These are phyloP conservation scores for Camellia oleifera DNA, from an alignment of 179 eudicot species.

Conservation along the genomic window DNA sequence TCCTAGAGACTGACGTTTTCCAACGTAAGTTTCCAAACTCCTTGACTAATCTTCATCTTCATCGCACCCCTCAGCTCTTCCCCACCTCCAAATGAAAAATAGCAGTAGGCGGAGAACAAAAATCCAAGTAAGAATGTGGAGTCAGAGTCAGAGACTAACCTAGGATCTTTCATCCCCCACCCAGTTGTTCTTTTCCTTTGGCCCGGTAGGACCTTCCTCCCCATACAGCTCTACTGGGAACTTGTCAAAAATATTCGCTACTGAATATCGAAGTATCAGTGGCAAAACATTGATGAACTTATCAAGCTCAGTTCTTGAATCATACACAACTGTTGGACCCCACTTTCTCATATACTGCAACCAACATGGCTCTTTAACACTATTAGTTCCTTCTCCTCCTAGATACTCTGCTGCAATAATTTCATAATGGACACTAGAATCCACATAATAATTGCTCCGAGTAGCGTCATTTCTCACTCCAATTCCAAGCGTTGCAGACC, in stretches of 20 bases:
- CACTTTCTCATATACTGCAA: constrained; percentile 84
- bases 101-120: not conserved
- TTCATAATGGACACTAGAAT: constrained; percentile 61
- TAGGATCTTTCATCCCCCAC: constrained; percentile 81
- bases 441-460: constrained; percentile 49
- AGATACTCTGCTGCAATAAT: constrained; percentile 83
- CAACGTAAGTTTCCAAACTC: not conserved
- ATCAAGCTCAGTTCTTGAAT: constrained; percentile 60
- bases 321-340: constrained; percentile 75
- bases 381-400: constrained; percentile 29
- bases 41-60: constrained; percentile 1
- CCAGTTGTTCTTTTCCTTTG: constrained; percentile 97
- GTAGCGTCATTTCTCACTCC: constrained; percentile 82
- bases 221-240: constrained; percentile 64
- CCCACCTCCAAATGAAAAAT: not conserved
- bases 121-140: constrained; percentile 5
- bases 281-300: constrained; percentile 60
- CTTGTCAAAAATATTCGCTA: constrained; percentile 42
- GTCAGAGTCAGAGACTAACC: not conserved
- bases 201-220: constrained; percentile 92
- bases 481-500: constrained; percentile 64
- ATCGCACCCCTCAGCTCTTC: not conserved
- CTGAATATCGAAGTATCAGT: constrained; percentile 30
- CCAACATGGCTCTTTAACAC: constrained; percentile 62
- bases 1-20: not conserved